A percentile compares a stretch with the other conserved stretches of the same genome.
phyloP scores from a whole-genome alignment of 2,329 filamentous ascomycete genomes.

The Neopestalotiopsis sp. region DNA sequence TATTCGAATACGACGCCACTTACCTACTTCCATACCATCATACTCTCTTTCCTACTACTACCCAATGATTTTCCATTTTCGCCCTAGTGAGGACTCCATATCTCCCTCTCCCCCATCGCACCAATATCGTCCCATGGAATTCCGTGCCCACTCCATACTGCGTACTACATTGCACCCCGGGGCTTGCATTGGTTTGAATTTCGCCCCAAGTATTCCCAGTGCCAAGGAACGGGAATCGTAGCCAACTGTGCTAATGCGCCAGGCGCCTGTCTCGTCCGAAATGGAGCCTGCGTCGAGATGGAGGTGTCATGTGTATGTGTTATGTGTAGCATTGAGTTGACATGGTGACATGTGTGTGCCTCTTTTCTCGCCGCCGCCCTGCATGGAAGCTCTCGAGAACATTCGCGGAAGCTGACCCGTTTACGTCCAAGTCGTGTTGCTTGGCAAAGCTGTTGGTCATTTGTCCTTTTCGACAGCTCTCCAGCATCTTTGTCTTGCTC shows the following conservation, averaged over 20 bases:
- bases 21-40: background rate
- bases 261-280: background rate
- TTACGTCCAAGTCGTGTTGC: background rate
- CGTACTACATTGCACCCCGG: background rate
- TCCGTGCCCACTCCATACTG: background rate
- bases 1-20: background rate
- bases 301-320: background rate
- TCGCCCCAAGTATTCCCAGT: background rate
- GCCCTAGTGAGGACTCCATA: background rate
- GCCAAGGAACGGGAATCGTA: background rate
- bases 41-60: background rate
- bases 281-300: background rate
- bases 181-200: background rate
- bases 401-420: background rate
- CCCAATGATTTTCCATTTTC: background rate
- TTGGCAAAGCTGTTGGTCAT: too few relatives aligned
- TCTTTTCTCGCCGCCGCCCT: background rate
- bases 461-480: too few relatives aligned
- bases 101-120: background rate
- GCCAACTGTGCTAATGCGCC: background rate
- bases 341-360: background rate
- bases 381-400: constrained; percentile 1
- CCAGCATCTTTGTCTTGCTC: too few relatives aligned
- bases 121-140: background rate
- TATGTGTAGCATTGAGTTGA: background rate